Conservation (phyloP, 495 filamentous ascomycete genomes). For the Annulohypoxylon stygium region DNA sequence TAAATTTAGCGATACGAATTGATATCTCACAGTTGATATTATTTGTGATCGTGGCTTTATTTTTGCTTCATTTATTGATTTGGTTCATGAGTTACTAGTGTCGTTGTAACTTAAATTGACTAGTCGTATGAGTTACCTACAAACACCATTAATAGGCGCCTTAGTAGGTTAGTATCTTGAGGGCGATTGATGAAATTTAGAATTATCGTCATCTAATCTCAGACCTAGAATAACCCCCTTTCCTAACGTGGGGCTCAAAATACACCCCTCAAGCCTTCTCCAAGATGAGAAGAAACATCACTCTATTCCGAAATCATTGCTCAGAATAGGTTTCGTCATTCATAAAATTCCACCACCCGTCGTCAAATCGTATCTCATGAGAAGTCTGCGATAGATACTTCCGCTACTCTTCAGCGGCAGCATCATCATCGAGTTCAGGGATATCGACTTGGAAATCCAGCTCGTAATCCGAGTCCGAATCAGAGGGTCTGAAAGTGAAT, state of each 20-base stretch:
- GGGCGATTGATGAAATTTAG: neutral
- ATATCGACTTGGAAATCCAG: constrained; percentile 74
- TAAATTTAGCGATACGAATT: constrained; percentile 26
- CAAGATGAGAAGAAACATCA: neutral
- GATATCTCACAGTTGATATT: neutral
- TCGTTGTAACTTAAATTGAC: neutral
- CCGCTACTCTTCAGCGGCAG: constrained; percentile 40
- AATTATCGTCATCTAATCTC: neutral
- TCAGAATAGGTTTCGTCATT: neutral
- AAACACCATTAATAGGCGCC: neutral
- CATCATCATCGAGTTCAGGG: constrained; percentile 59
- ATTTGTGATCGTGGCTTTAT: neutral
- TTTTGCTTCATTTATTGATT: neutral
- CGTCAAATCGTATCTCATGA: constrained; percentile 28
- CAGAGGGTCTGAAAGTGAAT: constrained; percentile 70
- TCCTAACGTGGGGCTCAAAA: neutral
- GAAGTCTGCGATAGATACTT: neutral
- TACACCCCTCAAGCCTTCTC: neutral
- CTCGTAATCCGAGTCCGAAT: constrained; percentile 63
- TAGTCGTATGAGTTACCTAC: neutral
- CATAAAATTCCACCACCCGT: neutral
- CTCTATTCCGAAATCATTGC: neutral
- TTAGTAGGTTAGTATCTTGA: neutral
- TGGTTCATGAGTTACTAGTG: neutral
- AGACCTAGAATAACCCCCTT: neutral